A percentile compares a stretch with the other conserved stretches of the same genome.
These are phyloP conservation scores for Termitomyces titanicus DNA, from an alignment of 768 basidiomycete species.

Conservation along the genomic window DNA sequence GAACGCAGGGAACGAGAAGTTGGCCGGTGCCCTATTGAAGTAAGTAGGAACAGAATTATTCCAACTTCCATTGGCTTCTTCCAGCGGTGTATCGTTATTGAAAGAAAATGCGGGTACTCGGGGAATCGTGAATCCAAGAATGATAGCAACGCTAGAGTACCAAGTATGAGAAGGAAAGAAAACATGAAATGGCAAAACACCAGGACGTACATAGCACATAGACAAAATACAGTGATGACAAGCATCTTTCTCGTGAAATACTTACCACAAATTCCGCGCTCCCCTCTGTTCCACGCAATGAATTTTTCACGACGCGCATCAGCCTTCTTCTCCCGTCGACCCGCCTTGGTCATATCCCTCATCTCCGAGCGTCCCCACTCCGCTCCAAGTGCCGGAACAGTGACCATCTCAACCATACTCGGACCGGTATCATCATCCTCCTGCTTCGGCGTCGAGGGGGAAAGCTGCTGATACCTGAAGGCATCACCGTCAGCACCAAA, in stretches of 20 bases:
- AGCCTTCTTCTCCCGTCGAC: slow-evolving; percentile 56
- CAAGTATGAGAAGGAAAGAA: slow-evolving; percentile 6
- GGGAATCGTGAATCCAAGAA: slow-evolving; percentile 79
- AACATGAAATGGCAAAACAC: not conserved
- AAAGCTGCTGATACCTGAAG: slow-evolving; percentile 43
- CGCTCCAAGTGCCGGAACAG: slow-evolving; percentile 86
- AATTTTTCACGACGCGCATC: slow-evolving; percentile 55
- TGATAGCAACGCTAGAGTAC: slow-evolving; percentile 51
- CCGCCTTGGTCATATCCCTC: slow-evolving; percentile 70
- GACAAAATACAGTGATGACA: slow-evolving; percentile 63
- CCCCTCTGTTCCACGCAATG: slow-evolving; percentile 75
- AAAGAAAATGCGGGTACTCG: slow-evolving; percentile 75
- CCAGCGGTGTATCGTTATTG: slow-evolving; percentile 53
- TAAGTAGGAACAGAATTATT: slow-evolving; percentile 49
- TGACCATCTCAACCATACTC: slow-evolving; percentile 80
- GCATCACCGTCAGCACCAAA: slow-evolving; percentile 6
- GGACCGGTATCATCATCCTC: slow-evolving; percentile 26
- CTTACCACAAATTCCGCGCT: slow-evolving; percentile 75
- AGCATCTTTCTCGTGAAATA: slow-evolving; percentile 74
- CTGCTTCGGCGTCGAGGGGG: slow-evolving; percentile 35
- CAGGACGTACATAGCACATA: slow-evolving; percentile 50
- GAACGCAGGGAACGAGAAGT: slow-evolving; percentile 84
- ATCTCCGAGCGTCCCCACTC: slow-evolving; percentile 87
- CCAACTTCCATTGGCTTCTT: slow-evolving; percentile 54
- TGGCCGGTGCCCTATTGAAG: slow-evolving; percentile 79